These are phyloP conservation scores for Rhytidhysteron rufulum DNA, from an alignment of 2,329 filamentous ascomycete species.

Conservation along the genomic window DNA sequence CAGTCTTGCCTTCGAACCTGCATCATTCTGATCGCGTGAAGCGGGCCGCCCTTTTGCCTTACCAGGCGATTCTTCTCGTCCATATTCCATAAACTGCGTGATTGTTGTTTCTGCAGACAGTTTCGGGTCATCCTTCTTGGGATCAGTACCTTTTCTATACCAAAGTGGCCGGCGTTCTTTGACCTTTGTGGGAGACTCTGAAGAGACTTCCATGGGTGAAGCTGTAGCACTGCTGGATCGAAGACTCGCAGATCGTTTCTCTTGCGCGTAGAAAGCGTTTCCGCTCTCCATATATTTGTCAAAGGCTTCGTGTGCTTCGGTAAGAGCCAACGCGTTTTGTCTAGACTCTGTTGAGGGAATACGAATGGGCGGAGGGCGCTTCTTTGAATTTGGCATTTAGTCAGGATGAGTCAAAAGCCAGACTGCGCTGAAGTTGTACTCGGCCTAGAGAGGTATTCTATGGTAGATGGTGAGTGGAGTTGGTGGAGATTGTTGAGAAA, in stretches of 20 bases:
- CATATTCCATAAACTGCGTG: conserved; percentile 22
- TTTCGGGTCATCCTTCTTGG: conserved; percentile 3
- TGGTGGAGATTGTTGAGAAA: too few relatives aligned
- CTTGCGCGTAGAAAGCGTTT: conserved; percentile 32
- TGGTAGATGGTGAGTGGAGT: too few relatives aligned
- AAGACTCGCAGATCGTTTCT: conserved; percentile 8
- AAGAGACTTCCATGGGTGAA: conserved; percentile 1
- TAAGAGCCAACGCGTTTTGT: conserved; percentile 15
- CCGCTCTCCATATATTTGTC: conserved; percentile 5
- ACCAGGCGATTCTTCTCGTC: conserved; percentile 15
- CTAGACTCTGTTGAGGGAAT: conserved; percentile 14
- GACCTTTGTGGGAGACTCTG: conserved; percentile 3
- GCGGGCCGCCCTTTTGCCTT: conserved; percentile 18
- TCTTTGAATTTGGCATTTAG: too few relatives aligned
- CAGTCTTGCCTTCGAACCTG: conserved; percentile 14
- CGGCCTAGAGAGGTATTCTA: too few relatives aligned
- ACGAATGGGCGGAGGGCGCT: conserved; percentile 22
- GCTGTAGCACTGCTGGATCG: too few relatives aligned
- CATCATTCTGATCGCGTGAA: conserved; percentile 5
- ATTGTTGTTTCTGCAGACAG: conserved; percentile 16
- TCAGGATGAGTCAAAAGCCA: too few relatives aligned
- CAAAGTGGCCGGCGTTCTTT: conserved; percentile 6
- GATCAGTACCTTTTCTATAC: conserved; percentile 13
- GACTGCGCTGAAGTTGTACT: too few relatives aligned
- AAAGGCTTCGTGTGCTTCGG: conserved; percentile 7